Percentiles rank a stretch among this genome's conserved stretches.
Evolutionary conservation across 129 eudicot genomes (phyloP).

Genomic region (Helianthus tuberosus): DNA sequence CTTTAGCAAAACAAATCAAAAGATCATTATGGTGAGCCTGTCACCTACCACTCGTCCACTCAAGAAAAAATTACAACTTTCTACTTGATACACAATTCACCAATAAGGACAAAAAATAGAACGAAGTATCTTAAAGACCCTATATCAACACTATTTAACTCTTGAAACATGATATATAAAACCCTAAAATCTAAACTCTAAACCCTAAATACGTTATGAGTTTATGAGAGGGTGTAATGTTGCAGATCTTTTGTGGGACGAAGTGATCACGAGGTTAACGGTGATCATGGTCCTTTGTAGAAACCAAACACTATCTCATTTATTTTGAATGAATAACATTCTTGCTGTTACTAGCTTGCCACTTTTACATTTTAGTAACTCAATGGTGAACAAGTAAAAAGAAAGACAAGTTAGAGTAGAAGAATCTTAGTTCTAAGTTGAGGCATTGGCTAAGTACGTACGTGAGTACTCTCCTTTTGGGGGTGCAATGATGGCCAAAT

Average conservation of each 20-base stretch:
- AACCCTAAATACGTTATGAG: background rate
- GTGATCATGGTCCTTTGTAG: background rate
- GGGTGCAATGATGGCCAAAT: conserved; percentile 1
- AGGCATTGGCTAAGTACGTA: conserved; percentile 24
- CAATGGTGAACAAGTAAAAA: background rate
- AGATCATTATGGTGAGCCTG: conserved; percentile 29
- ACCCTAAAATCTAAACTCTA: background rate
- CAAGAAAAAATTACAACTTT: background rate
- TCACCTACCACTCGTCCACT: background rate
- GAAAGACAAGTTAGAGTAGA: background rate
- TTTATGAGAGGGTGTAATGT: background rate
- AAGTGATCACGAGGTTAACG: background rate
- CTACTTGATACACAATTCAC: background rate
- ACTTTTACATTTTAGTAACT: too few species aligned
- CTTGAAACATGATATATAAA: too few species aligned
- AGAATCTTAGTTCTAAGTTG: conserved; percentile 12
- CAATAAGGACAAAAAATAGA: background rate
- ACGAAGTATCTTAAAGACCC: too few species aligned
- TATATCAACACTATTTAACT: too few species aligned
- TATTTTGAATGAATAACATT: too few species aligned
- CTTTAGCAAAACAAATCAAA: conserved; percentile 23
- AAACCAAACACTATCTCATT: background rate
- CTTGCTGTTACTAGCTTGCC: too few species aligned
- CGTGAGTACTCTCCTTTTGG: conserved; percentile 4
- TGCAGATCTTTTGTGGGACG: background rate